phyloP scores from a whole-genome alignment of 2,329 filamentous ascomycete species.

The Huntiella bhutanensis region DNA sequence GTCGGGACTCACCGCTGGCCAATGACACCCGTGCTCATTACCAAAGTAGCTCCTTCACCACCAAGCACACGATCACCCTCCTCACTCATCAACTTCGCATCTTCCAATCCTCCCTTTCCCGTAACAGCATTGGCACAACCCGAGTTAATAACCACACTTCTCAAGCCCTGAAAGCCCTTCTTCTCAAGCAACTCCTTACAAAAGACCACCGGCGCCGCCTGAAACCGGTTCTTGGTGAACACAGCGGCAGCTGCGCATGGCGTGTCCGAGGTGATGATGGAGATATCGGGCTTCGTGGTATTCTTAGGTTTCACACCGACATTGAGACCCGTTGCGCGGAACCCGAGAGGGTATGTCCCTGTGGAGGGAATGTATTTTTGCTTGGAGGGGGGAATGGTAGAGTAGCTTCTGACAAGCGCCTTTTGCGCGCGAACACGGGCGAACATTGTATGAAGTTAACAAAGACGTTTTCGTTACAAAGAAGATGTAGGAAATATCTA shows the following conservation, averaged over 20 bases:
- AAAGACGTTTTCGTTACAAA: background rate
- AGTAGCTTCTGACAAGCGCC: conserved; percentile 1
- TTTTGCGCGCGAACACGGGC: conserved; percentile 1
- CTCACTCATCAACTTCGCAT: conserved; percentile 67
- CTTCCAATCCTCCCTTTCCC: conserved; percentile 70
- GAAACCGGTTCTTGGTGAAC: conserved; percentile 96
- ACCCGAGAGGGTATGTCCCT: conserved; percentile 80
- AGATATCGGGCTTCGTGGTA: conserved; percentile 77
- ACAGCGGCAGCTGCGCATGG: conserved; percentile 80
- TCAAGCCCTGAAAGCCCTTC: conserved; percentile 48
- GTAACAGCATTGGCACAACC: conserved; percentile 96
- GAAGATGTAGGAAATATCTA: background rate
- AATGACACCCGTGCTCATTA: conserved; percentile 98
- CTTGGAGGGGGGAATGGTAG: conserved; percentile 53
- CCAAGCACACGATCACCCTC: conserved; percentile 50
- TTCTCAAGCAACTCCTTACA: conserved; percentile 52
- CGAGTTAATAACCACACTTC: conserved; percentile 78
- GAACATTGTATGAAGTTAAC: background rate
- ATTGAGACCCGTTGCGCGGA: conserved; percentile 68
- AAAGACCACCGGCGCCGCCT: conserved; percentile 83
- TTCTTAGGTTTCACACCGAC: conserved; percentile 90
- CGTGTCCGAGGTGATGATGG: conserved; percentile 67
- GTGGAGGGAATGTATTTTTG: conserved; percentile 72
- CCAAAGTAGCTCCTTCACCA: conserved; percentile 45
- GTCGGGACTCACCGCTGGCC: conserved; percentile 49